These are phyloP conservation scores for Castanea mollissima DNA, from an alignment of 306 rosid genomes.

Conservation along the genomic window DNA sequence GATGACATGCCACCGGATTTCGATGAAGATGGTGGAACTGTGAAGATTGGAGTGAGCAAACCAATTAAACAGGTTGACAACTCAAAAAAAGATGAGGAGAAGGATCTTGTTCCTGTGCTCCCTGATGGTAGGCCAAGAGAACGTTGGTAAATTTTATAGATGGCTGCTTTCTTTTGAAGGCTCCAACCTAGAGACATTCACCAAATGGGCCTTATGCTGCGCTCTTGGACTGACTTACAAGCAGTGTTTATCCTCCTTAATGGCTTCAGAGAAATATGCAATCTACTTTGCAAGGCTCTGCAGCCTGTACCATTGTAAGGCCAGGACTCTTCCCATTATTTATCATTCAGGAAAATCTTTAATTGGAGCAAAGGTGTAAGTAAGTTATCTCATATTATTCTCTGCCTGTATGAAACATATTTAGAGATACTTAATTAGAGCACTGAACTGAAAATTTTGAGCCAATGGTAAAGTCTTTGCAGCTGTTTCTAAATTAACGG, in stretches of 20 bases:
- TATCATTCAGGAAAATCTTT: not conserved
- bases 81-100: constrained; percentile 24
- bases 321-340: not conserved
- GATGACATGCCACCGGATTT: constrained; percentile 72
- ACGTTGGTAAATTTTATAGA: constrained; percentile 52
- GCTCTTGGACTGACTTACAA: constrained; percentile 21
- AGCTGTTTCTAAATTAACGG: not conserved
- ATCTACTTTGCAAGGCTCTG: constrained; percentile 20
- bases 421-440: not conserved
- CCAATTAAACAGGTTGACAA: constrained; percentile 32
- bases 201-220: constrained; percentile 6
- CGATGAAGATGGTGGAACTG: constrained; percentile 43
- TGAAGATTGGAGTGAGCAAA: constrained; percentile 33
- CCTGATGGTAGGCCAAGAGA: constrained; percentile 75
- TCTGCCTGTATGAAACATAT: constrained; percentile 1
- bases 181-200: not conserved
- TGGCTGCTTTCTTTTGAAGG: not conserved
- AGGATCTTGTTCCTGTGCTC: constrained; percentile 41
- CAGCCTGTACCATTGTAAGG: not conserved
- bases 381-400: constrained; percentile 3
- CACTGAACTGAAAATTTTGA: not conserved
- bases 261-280: constrained; percentile 9
- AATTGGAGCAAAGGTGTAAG: constrained; percentile 1
- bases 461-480: not conserved
- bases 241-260: constrained; percentile 8